Evolutionary conservation across 306 rosid genomes (phyloP).

Genomic region (Glycine tomentella): DNA sequence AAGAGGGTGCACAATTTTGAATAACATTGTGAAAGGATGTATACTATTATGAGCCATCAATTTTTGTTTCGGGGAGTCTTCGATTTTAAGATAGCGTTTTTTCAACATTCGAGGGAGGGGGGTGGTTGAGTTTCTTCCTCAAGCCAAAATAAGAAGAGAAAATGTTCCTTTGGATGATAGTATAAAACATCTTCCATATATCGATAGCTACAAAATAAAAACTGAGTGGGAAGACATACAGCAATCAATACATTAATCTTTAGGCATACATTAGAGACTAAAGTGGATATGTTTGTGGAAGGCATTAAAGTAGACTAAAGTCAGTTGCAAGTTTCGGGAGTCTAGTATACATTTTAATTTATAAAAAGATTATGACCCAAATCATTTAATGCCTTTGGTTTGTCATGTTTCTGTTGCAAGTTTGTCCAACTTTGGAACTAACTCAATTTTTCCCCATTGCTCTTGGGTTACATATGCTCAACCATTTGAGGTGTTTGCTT

Average conservation of each 20-base stretch:
- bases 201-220: background rate
- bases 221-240: background rate
- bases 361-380: background rate
- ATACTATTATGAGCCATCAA: conserved; percentile 20
- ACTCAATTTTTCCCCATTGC: background rate
- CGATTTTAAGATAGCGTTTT: conserved; percentile 14
- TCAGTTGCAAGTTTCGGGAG: background rate
- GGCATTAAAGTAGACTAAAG: background rate
- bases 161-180: conserved; percentile 14
- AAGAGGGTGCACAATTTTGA: conserved; percentile 66
- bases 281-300: conserved; percentile 6
- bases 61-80: conserved; percentile 33
- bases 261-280: background rate
- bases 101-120: background rate
- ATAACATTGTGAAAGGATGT: conserved; percentile 37
- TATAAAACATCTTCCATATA: conserved; percentile 21
- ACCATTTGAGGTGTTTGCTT: too few species aligned
- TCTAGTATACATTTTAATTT: background rate
- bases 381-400: background rate
- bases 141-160: background rate
- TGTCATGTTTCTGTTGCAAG: background rate
- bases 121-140: background rate
- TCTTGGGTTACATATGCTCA: background rate
- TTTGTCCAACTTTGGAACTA: too few species aligned
- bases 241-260: conserved; percentile 16